phyloP scores from a whole-genome alignment of 306 rosid species.

The Echinosophora koreensis region DNA sequence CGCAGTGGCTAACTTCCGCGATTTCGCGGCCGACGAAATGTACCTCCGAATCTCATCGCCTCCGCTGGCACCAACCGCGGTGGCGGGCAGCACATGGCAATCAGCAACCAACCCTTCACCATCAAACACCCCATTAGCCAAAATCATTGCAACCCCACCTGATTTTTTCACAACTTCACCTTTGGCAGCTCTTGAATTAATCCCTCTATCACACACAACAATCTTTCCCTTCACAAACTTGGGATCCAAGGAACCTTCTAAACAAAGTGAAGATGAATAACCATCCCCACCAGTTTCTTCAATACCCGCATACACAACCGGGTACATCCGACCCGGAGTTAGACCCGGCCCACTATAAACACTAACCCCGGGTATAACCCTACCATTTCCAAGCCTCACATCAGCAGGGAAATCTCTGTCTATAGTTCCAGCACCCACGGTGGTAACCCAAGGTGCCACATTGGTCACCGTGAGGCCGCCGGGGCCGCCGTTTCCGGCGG shows the following conservation, averaged over 20 bases:
- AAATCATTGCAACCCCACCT: slow-evolving; percentile 88
- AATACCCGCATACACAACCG: slow-evolving; percentile 72
- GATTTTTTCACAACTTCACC: slow-evolving; percentile 87
- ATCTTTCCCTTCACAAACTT: slow-evolving; percentile 72
- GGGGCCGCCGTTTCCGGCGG: slow-evolving; percentile 93
- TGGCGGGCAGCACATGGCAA: slow-evolving; percentile 87
- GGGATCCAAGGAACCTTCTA: slow-evolving; percentile 79
- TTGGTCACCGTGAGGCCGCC: slow-evolving; percentile 86
- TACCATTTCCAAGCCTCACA: slow-evolving; percentile 84
- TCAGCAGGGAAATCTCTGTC: slow-evolving; percentile 88
- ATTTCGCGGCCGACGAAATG: slow-evolving; percentile 49
- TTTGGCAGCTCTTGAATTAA: slow-evolving; percentile 82
- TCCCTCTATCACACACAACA: slow-evolving; percentile 87
- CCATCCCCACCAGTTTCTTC: slow-evolving; percentile 68
- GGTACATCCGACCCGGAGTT: slow-evolving; percentile 72
- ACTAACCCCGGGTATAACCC: slow-evolving; percentile 63
- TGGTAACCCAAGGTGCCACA: slow-evolving; percentile 91
- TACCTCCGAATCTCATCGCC: slow-evolving; percentile 77
- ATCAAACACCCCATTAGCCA: slow-evolving; percentile 85
- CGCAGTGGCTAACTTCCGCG: slow-evolving; percentile 53
- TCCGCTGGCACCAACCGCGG: slow-evolving; percentile 72
- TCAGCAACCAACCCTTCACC: slow-evolving; percentile 96
- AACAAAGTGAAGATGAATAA: slow-evolving; percentile 82
- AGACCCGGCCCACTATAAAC: slow-evolving; percentile 83
- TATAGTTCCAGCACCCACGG: slow-evolving; percentile 93